A percentile compares a stretch with the other conserved stretches of the same genome.
phyloP scores from a whole-genome alignment of 2,329 filamentous ascomycete genomes.

The Cladophialophora exuberans region DNA sequence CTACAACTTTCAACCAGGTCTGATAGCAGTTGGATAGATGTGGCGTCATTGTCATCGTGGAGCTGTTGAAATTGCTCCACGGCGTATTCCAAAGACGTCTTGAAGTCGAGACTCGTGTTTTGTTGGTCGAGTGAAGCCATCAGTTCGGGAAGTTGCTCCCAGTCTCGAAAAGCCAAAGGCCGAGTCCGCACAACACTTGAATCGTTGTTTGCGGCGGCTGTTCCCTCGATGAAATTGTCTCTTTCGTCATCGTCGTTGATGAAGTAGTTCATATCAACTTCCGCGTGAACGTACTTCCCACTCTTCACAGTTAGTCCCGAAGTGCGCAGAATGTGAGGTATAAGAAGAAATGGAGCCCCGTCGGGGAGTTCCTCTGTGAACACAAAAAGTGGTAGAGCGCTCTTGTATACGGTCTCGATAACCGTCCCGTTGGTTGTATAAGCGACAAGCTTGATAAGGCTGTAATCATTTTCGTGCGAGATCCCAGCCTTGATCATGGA shows the following conservation, averaged over 20 bases:
- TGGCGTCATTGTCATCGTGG: neutral
- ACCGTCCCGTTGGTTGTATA: conserved; percentile 9
- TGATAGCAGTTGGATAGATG: conserved; percentile 6
- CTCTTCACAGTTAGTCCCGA: conserved; percentile 10
- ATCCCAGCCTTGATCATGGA: neutral
- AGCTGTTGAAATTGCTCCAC: conserved; percentile 1
- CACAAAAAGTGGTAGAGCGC: neutral
- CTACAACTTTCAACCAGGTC: conserved; percentile 2
- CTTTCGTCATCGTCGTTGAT: conserved; percentile 15
- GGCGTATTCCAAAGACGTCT: neutral
- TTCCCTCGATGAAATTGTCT: too few species aligned
- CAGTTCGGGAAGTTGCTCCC: conserved; percentile 15
- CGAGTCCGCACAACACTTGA: neutral
- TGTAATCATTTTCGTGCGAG: neutral
- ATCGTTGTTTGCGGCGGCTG: neutral
- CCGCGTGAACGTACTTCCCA: conserved; percentile 15
- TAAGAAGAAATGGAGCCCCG: neutral
- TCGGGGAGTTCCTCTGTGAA: neutral
- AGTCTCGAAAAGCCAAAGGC: conserved; percentile 3
- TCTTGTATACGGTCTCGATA: conserved; percentile 20
- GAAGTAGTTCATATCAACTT: conserved; percentile 23
- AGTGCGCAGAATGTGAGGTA: neutral
- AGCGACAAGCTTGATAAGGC: conserved; percentile 15
- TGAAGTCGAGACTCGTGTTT: neutral
- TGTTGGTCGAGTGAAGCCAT: neutral